phyloP scores from a whole-genome alignment of 768 basidiomycete species.

The Hydnum rufescens region DNA sequence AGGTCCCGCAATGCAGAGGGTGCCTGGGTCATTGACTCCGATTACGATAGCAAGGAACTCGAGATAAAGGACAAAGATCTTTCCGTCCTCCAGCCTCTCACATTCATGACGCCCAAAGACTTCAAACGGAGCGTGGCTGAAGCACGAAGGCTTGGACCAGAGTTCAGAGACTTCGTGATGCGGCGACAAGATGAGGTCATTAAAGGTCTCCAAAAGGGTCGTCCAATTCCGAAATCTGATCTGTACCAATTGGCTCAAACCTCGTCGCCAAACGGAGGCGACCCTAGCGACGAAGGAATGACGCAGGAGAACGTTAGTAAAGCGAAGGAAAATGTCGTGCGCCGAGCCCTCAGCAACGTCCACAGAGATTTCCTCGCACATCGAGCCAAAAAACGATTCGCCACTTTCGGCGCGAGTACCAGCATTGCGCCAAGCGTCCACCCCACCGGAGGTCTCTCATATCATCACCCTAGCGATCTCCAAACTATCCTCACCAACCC shows the following conservation, averaged over 20 bases:
- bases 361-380: background rate
- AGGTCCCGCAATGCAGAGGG: slow-evolving; percentile 25
- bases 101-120: slow-evolving; percentile 16
- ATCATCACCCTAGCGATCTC: slow-evolving; percentile 32
- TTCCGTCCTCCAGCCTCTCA: background rate
- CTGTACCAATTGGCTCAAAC: background rate
- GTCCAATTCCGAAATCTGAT: slow-evolving; percentile 3
- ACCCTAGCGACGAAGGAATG: slow-evolving; percentile 9
- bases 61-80: background rate
- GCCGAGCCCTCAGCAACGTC: slow-evolving; percentile 1
- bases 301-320: background rate
- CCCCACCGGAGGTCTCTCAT: slow-evolving; percentile 38
- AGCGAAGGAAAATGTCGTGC: background rate
- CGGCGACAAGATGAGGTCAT: slow-evolving; percentile 4
- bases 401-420: background rate
- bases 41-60: slow-evolving; percentile 17
- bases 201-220: background rate
- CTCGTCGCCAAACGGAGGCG: slow-evolving; percentile 9
- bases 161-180: slow-evolving; percentile 31
- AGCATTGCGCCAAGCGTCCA: slow-evolving; percentile 26
- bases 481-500: slow-evolving; percentile 33
- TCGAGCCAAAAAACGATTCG: background rate
- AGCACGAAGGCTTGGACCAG: slow-evolving; percentile 34
- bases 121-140: slow-evolving; percentile 41
- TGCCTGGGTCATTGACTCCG: slow-evolving; percentile 27